Evolutionary conservation across 495 filamentous ascomycete species (phyloP), one percentile per base, ranked within the genome.

Genomic region (Penicillium pulvis): DNA sequence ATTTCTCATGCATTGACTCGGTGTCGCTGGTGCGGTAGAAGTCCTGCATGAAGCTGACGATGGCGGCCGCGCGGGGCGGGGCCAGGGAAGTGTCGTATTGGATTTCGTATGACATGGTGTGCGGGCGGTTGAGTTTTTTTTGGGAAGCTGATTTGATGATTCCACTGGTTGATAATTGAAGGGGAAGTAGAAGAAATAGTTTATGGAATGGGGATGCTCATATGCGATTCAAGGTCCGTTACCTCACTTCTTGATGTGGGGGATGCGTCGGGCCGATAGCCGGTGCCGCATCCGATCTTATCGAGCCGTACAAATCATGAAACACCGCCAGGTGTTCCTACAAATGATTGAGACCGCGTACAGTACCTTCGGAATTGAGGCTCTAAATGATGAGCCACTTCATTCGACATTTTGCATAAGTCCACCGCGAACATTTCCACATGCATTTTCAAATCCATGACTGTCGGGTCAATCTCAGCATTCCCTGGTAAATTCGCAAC

Each of bases 1-100:
- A 87, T 63, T 74, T 70, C 24, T 84, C 81, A 63, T 87, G 82
- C 6, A 72, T 67, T 44, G 76, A 74, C 30, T 84, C 81, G 12
- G 75, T 83, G 63, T 87, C 85, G 50, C 82, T 84, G 14, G 74
- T 78, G 26, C 68, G 63, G 64, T 87, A 88, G 74, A 88, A 87
- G 43, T 75, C 64, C 64, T 82, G 73, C 69, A 86, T 79, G 71
- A 83, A 86, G 23, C 65, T 47, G 52, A 72, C 62, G 53, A 82
- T 71, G 30, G 69, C 69, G 7, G 67, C 47, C 48, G 57, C 71
- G 46, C 60, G 70, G 12, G 71, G 51, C 10, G 72, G 72, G 55
- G 67, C 66, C 49, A 68, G 64, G 53, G 69, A 11, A 7, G 53
- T 56, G 61, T 71, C 62, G 59, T 69, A 69, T 60, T 70, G 39